Conservation (phyloP, 768 basidiomycete genomes). For the Lentinula lateritia region DNA sequence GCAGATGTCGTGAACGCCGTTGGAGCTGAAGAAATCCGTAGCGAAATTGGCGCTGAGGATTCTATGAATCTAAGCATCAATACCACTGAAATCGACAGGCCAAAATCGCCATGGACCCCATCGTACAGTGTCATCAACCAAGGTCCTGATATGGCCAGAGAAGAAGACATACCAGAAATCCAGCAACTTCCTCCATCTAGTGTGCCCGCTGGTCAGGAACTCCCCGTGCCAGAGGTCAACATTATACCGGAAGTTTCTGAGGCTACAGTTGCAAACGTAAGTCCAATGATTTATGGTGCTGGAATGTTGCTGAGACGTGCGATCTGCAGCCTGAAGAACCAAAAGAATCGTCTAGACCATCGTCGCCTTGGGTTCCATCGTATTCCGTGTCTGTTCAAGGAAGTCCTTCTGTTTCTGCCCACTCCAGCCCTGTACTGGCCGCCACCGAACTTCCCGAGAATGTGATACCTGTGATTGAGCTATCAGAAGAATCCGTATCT, state of each 20-base stretch:
- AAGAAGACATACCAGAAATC: slow-evolving; percentile 12
- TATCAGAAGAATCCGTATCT: background rate
- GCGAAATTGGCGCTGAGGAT: background rate
- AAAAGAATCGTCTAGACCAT: slow-evolving; percentile 5
- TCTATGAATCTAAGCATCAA: background rate
- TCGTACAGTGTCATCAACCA: slow-evolving; percentile 47
- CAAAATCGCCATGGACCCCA: slow-evolving; percentile 47
- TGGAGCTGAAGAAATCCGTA: background rate
- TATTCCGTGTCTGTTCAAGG: slow-evolving; percentile 38
- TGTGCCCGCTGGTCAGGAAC: background rate
- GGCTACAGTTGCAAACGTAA: background rate
- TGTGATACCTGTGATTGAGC: background rate
- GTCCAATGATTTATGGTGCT: background rate
- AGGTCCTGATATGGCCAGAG: slow-evolving; percentile 26
- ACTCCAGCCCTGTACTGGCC: background rate
- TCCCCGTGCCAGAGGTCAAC: background rate
- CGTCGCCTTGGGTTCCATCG: slow-evolving; percentile 33
- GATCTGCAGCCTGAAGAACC: slow-evolving; percentile 1
- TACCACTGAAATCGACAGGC: slow-evolving; percentile 27
- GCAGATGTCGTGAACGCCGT: background rate
- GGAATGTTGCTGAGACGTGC: background rate
- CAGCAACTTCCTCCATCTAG: background rate
- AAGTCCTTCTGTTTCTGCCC: slow-evolving; percentile 9
- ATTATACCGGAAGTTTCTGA: background rate
- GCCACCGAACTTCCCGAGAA: background rate